Percentiles rank a stretch among this genome's conserved stretches.
phyloP scores from a whole-genome alignment of 208 protist genomes.

The Trypanosoma grayi region DNA sequence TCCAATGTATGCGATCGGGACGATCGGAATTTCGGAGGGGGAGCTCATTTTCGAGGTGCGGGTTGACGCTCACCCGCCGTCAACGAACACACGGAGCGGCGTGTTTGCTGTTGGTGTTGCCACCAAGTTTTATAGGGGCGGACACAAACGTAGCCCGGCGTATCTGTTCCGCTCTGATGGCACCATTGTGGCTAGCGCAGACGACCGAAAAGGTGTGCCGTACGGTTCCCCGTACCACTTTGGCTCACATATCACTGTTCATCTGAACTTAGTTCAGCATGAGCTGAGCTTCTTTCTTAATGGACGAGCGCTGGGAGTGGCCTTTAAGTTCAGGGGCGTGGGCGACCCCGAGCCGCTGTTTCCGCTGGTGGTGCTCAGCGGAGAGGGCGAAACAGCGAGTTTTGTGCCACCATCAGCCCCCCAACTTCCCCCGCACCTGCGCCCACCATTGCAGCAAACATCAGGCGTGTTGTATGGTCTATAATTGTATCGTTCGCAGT shows the following conservation, averaged over 20 bases:
- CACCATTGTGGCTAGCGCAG: constrained; percentile 26
- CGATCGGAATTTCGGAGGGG: constrained; percentile 31
- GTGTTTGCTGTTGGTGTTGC: constrained; percentile 41
- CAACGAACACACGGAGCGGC: constrained; percentile 6
- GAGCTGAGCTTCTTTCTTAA: constrained; percentile 58
- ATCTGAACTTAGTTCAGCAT: constrained; percentile 37
- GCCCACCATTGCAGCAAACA: background rate
- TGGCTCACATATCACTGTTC: constrained; percentile 44
- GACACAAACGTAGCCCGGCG: constrained; percentile 15
- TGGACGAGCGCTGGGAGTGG: constrained; percentile 38
- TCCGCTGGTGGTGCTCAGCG: constrained; percentile 48
- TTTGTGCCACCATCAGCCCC: constrained; percentile 32
- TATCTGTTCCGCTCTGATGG: constrained; percentile 60
- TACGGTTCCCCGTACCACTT: constrained; percentile 47
- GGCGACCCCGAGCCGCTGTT: constrained; percentile 49
- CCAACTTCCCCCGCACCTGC: constrained; percentile 7
- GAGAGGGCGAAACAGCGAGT: constrained; percentile 43
- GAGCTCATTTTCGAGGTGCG: constrained; percentile 34
- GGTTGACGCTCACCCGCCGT: constrained; percentile 27
- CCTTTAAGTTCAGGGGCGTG: constrained; percentile 49
- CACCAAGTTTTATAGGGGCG: constrained; percentile 30
- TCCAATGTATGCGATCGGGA: constrained; percentile 57
- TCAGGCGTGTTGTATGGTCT: background rate
- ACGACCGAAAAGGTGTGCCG: constrained; percentile 26
- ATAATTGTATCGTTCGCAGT: background rate